These are phyloP conservation scores for Acmispon strigosus DNA, from an alignment of 306 rosid genomes.

Conservation along the genomic window DNA sequence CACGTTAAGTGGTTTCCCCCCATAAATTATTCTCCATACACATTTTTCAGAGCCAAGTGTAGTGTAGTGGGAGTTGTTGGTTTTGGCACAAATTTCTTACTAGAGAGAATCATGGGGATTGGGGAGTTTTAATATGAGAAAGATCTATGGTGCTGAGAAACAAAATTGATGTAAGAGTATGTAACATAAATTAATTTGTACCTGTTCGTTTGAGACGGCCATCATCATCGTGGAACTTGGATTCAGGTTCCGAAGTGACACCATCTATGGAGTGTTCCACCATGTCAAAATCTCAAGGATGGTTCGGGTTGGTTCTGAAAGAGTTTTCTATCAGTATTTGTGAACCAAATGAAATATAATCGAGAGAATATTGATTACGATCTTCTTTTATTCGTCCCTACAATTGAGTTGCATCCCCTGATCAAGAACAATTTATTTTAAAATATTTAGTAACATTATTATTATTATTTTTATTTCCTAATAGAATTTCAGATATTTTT, in stretches of 20 bases:
- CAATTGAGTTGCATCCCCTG: background rate
- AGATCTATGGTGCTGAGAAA: background rate
- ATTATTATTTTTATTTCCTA: too few relatives aligned
- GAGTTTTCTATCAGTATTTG: conserved; percentile 18
- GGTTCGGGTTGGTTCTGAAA: background rate
- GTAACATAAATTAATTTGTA: background rate
- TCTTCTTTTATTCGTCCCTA: background rate
- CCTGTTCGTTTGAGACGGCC: conserved; percentile 43
- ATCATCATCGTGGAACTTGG: conserved; percentile 34
- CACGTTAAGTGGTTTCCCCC: too few relatives aligned
- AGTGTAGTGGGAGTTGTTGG: too few relatives aligned
- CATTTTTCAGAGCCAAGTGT: too few relatives aligned
- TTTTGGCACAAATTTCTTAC: too few relatives aligned
- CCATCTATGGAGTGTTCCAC: conserved; percentile 2
- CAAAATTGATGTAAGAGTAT: background rate
- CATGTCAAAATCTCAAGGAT: conserved; percentile 1
- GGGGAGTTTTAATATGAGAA: too few relatives aligned
- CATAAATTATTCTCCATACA: too few relatives aligned
- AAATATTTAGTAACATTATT: too few relatives aligned
- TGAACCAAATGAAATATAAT: background rate
- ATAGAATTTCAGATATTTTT: too few relatives aligned
- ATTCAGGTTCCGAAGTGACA: background rate
- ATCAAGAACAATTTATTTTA: background rate
- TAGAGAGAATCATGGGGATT: too few relatives aligned
- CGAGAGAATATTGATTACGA: background rate